Base-by-base conservation (phyloP, 108 stramenopile species). In the Mediolabrus comicus region DNA sequence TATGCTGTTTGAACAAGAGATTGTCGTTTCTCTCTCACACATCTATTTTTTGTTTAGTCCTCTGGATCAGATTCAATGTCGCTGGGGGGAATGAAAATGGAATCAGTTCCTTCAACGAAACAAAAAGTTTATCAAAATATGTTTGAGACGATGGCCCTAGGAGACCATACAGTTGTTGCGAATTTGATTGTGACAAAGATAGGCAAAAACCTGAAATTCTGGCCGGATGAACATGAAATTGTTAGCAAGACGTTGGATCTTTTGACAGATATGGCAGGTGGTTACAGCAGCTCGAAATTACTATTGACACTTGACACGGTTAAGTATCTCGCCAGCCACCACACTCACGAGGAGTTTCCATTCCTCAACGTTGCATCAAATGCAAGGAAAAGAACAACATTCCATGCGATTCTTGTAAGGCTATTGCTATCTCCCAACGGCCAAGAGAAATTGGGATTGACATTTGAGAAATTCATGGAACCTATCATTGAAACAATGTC, bases 111-210 rank as follows among this genome's bases (percentile, higher is more conserved):
- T 19, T 92, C 94, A 2, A 87, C 88, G 8, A 96, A 97, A 70
- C 95, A 95, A 84, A 93, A 96, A 79, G 88, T 95, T 2, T 98
- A 97, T 71, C 86, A 90, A 64, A 84, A 88, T 28, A 92, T 99
- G 86, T 99, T 96, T 82, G 97, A 97, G 36, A 83, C 87, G 65
- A 81, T 99, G 81, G 96, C 91, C 34, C 77, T 97, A 85, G 98
- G 98, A 4, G 95, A 98, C 67, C 96, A 98, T 70, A 94, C 95
- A 29, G 88, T 74, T 28, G 94, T 99, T 53, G 94, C 95, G 46
- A 96, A 96, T 77, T 83, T 97, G 2, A 94, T 99, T 63, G 94
- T 98, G 31, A 97, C 92, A 34, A 98, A 99, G 83, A 91, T 97
- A 65, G 85, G 96, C 59, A 97, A 96, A 72, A 97, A 97, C 77